A percentile compares a stretch with the other conserved stretches of the same genome.
Evolutionary conservation across 1,139 yeast species (phyloP).

Genomic region (Meyerozyma guilliermondii): DNA sequence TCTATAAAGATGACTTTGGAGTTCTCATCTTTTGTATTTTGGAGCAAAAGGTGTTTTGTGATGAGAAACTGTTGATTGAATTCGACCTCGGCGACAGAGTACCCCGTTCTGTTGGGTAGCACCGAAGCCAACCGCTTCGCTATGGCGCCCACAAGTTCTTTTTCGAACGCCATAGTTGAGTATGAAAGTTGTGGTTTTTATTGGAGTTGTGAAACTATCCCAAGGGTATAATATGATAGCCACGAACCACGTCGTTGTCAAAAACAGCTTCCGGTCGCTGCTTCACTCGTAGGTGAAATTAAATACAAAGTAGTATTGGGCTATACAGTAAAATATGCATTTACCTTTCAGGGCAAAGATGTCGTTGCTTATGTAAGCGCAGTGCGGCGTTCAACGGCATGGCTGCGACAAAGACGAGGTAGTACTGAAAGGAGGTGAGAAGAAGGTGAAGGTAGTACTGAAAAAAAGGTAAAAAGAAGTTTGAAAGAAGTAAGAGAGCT

Average conservation of each 20-base stretch:
- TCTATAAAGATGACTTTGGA: conserved; percentile 14
- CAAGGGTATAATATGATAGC: not conserved
- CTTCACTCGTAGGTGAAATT: not conserved
- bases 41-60: conserved; percentile 27
- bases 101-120: conserved; percentile 37
- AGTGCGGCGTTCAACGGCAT: not conserved
- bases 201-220: not conserved
- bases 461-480: too few species aligned
- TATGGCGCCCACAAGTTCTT: not conserved
- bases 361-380: not conserved
- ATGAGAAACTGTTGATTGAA: conserved; percentile 35
- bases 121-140: conserved; percentile 27
- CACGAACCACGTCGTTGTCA: not conserved
- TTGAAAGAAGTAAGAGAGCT: too few species aligned
- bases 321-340: not conserved
- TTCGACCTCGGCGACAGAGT: conserved; percentile 39
- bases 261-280: not conserved
- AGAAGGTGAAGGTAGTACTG: too few species aligned
- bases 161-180: not conserved
- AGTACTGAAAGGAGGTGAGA: not conserved
- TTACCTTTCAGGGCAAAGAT: not conserved
- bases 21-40: conserved; percentile 14
- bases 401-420: not conserved
- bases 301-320: not conserved
- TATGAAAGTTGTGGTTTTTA: not conserved